These are phyloP conservation scores for Ogataea thermomethanolica DNA, from an alignment of 805 yeast genomes.

Conservation along the genomic window DNA sequence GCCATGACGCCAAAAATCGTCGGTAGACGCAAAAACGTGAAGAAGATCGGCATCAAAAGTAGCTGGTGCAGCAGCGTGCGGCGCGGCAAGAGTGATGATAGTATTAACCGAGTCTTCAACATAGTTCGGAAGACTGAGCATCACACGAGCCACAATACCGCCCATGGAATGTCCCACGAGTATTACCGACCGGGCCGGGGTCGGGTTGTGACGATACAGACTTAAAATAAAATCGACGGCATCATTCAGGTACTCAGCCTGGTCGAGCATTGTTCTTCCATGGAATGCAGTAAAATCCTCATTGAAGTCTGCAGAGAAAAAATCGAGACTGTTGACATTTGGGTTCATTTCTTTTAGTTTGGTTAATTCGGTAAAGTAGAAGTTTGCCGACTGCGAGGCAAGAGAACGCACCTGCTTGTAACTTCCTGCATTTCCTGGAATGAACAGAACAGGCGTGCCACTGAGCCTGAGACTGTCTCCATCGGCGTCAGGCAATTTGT, in stretches of 20 bases:
- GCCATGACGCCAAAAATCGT: constrained; percentile 76
- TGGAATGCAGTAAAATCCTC: constrained; percentile 96
- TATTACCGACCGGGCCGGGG: constrained; percentile 56
- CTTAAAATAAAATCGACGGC: constrained; percentile 75
- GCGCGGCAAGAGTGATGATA: constrained; percentile 81
- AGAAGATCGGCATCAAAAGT: constrained; percentile 89
- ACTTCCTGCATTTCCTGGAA: constrained; percentile 98
- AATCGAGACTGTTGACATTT: constrained; percentile 57
- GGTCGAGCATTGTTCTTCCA: constrained; percentile 89
- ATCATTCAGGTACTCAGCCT: constrained; percentile 88
- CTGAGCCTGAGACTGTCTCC: constrained; percentile 30
- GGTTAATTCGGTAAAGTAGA: constrained; percentile 40
- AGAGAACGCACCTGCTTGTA: constrained; percentile 85
- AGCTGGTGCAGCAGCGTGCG: constrained; percentile 89
- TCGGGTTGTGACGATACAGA: constrained; percentile 45
- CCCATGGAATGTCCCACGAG: constrained; percentile 96
- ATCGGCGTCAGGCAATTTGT: constrained; percentile 47
- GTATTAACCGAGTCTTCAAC: constrained; percentile 70
- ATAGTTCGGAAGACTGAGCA: constrained; percentile 79
- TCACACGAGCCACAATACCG: constrained; percentile 85
- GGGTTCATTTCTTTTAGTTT: constrained; percentile 28
- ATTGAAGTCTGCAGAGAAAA: constrained; percentile 89
- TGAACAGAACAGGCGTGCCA: constrained; percentile 87
- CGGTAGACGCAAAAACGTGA: constrained; percentile 67
- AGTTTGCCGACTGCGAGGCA: constrained; percentile 74